These are phyloP conservation scores for Litsea cubeba DNA, from an alignment of 164 flowering plant genomes.

Conservation along the genomic window DNA sequence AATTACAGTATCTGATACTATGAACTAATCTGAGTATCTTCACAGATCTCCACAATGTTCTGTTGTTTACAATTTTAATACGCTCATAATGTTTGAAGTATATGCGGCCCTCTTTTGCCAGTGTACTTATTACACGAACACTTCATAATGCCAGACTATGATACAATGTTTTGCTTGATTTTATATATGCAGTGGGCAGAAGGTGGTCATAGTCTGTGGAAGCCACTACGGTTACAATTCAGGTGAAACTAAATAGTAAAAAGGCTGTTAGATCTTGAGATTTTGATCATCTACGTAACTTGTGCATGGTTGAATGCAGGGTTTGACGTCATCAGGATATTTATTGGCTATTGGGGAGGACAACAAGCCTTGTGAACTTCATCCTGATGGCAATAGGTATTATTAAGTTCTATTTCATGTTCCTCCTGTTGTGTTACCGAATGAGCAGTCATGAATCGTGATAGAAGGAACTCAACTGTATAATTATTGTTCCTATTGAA, in stretches of 20 bases:
- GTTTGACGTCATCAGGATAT: slow-evolving; percentile 81
- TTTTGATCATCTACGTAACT: not conserved
- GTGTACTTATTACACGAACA: not conserved
- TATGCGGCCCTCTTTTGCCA: not conserved
- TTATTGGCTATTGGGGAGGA: slow-evolving; percentile 78
- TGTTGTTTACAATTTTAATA: no score
- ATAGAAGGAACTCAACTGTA: not conserved
- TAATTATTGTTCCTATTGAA: not conserved
- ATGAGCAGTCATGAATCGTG: not conserved
- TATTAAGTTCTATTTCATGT: not conserved
- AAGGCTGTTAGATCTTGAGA: not conserved
- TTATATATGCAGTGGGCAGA: slow-evolving; percentile 66
- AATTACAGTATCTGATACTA: not conserved
- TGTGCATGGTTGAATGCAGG: slow-evolving; percentile 40
- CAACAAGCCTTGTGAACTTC: slow-evolving; percentile 79
- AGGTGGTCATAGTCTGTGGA: slow-evolving; percentile 52
- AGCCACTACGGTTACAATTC: slow-evolving; percentile 61
- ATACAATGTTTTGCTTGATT: not conserved
- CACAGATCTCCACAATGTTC: no score
- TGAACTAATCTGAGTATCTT: not conserved
- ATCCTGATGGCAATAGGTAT: slow-evolving; percentile 98
- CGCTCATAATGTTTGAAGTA: no score
- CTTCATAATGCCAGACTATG: not conserved
- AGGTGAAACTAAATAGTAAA: slow-evolving; percentile 37
- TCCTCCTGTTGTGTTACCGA: not conserved